Evolutionary conservation across 75 land plant genomes (phyloP).

Genomic region (Picea sitchensis): DNA sequence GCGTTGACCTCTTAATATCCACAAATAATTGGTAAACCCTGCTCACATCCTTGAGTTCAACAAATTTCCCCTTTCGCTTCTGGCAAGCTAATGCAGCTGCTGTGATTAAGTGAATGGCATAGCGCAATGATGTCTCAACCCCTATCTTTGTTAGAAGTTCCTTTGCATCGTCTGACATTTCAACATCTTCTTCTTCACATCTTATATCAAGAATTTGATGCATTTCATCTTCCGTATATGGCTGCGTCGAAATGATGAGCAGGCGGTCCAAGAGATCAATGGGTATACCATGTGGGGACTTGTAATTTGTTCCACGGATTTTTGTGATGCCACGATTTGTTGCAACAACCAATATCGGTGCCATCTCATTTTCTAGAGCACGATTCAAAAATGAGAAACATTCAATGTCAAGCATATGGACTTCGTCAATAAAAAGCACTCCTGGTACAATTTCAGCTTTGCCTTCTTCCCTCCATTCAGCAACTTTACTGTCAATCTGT

Average conservation of each 20-base stretch:
- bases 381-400: constrained; percentile 95
- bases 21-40: constrained; percentile 78
- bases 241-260: constrained; percentile 78
- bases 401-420: constrained; percentile 98
- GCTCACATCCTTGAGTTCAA: constrained; percentile 80
- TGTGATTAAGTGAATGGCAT: constrained; percentile 87
- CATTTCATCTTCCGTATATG: constrained; percentile 65
- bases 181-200: constrained; percentile 91
- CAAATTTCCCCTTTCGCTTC: constrained; percentile 81
- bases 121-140: constrained; percentile 73
- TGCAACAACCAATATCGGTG: constrained; percentile 93
- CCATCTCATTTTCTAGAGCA: constrained; percentile 92
- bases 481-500: constrained; percentile 91
- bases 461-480: constrained; percentile 98
- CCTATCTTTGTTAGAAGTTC: constrained; percentile 78
- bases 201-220: constrained; percentile 73
- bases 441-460: constrained; percentile 96
- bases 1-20: constrained; percentile 94
- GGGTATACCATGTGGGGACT: constrained; percentile 94
- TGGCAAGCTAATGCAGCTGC: constrained; percentile 81
- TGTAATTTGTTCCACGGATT: constrained; percentile 92
- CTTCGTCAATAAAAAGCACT: constrained; percentile 96
- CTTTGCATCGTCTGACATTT: constrained; percentile 90
- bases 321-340: constrained; percentile 92
- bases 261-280: constrained; percentile 88